phyloP scores from a whole-genome alignment of 805 yeast genomes.

The Pichia pseudocactophila region DNA sequence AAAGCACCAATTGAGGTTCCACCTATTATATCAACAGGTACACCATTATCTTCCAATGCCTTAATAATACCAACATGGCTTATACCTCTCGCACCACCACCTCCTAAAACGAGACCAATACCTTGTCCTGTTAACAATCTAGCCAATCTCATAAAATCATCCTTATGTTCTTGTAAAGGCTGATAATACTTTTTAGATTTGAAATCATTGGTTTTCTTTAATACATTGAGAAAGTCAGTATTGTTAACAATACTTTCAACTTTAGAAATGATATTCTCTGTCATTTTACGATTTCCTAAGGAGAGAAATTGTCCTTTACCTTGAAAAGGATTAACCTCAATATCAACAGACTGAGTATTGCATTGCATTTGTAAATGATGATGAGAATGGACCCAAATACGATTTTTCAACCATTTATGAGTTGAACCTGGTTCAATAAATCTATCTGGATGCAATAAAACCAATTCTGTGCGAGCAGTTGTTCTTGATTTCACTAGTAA shows the following conservation, averaged over 20 bases:
- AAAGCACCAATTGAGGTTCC: conserved; percentile 96
- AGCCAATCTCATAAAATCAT: conserved; percentile 84
- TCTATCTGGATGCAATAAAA: conserved; percentile 75
- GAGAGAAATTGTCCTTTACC: conserved; percentile 15
- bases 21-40: conserved; percentile 89
- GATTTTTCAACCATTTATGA: conserved; percentile 68
- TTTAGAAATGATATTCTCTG: conserved; percentile 20
- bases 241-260: conserved; percentile 21
- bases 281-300: conserved; percentile 19
- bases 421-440: conserved; percentile 82
- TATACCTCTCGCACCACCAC: conserved; percentile 96
- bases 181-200: conserved; percentile 22
- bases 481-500: conserved; percentile 66
- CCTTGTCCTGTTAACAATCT: conserved; percentile 88
- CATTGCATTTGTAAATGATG: conserved; percentile 75
- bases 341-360: conserved; percentile 5
- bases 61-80: conserved; percentile 87
- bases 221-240: conserved; percentile 22
- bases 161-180: conserved; percentile 52
- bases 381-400: conserved; percentile 89
- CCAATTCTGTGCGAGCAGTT: conserved; percentile 79
- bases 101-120: conserved; percentile 89
- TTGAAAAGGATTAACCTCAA: conserved; percentile 5
- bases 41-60: conserved; percentile 84
- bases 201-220: conserved; percentile 22